Evolutionary conservation across 1,139 yeast species (phyloP).

Genomic region (Geotrichum carabidarum): DNA sequence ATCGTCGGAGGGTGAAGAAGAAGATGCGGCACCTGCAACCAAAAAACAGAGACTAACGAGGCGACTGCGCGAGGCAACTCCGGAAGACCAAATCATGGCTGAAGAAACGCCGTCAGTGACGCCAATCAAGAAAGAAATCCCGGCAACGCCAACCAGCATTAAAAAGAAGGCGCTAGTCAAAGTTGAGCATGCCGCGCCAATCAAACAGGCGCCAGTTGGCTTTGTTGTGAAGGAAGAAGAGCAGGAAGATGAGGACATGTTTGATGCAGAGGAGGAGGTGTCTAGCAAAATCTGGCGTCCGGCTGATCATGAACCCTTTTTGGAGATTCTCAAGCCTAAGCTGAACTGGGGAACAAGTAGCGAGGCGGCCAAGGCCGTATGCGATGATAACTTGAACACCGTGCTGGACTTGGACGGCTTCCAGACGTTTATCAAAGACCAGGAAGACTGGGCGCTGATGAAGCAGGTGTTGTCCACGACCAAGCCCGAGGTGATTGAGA

Average conservation of each 20-base stretch:
- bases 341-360: conserved; percentile 24
- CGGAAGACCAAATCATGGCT: not conserved
- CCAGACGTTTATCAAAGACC: conserved; percentile 58
- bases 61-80: not conserved
- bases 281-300: conserved; percentile 10
- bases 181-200: not conserved
- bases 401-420: conserved; percentile 48
- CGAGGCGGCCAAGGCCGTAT: conserved; percentile 48
- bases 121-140: not conserved
- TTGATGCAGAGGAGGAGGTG: conserved; percentile 16
- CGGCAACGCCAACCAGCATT: not conserved
- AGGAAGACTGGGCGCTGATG: conserved; percentile 62
- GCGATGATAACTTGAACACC: conserved; percentile 40
- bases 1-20: conserved; percentile 27
- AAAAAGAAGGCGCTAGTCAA: not conserved
- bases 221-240: conserved; percentile 7
- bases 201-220: not conserved
- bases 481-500: conserved; percentile 37
- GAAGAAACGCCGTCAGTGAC: not conserved
- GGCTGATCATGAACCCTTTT: conserved; percentile 8
- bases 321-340: conserved; percentile 3
- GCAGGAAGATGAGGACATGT: conserved; percentile 14
- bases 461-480: conserved; percentile 42
- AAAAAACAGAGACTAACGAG: conserved; percentile 1
- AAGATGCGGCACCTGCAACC: conserved; percentile 10